A percentile compares a stretch with the other conserved stretches of the same genome.
Conservation (phyloP, 2,329 filamentous ascomycete genomes). For the Didymella glomerata region DNA sequence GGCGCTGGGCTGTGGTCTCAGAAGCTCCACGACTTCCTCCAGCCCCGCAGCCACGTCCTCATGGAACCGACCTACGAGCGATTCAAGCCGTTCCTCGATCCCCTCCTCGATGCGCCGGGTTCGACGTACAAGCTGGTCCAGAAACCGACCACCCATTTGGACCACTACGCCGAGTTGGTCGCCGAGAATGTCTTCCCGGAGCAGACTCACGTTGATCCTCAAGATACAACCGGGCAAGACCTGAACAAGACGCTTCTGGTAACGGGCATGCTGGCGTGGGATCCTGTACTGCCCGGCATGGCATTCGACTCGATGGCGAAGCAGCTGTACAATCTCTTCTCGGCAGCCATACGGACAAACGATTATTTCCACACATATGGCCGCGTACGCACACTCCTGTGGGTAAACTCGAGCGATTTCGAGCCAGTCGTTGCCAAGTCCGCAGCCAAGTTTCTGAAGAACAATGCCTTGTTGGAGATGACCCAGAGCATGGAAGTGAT, state of each 20-base stretch:
- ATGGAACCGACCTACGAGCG: conserved; percentile 73
- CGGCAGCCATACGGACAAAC: conserved; percentile 65
- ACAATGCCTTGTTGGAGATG: conserved; percentile 68
- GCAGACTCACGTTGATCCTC: conserved; percentile 57
- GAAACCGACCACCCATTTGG: conserved; percentile 32
- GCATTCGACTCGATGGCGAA: conserved; percentile 65
- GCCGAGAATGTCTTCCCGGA: conserved; percentile 61
- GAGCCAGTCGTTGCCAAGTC: conserved; percentile 65
- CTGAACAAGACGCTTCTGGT: conserved; percentile 77
- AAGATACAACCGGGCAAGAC: conserved; percentile 54
- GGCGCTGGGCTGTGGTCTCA: conserved; percentile 80
- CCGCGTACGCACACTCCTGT: conserved; percentile 79
- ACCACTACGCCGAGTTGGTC: conserved; percentile 62
- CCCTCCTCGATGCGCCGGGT: conserved; percentile 50
- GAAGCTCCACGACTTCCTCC: conserved; percentile 75
- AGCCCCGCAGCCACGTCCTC: conserved; percentile 83
- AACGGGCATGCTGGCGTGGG: conserved; percentile 49
- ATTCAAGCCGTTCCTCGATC: conserved; percentile 68
- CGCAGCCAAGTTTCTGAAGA: conserved; percentile 64
- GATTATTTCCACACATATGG: conserved; percentile 77
- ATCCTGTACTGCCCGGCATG: conserved; percentile 55
- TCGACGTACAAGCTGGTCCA: conserved; percentile 59
- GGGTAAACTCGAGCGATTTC: conserved; percentile 71
- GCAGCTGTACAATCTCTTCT: conserved; percentile 69
- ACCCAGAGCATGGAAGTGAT: conserved; percentile 62